Conservation (phyloP, 352 stramenopile genomes). For the Pythium phragmiticola region DNA sequence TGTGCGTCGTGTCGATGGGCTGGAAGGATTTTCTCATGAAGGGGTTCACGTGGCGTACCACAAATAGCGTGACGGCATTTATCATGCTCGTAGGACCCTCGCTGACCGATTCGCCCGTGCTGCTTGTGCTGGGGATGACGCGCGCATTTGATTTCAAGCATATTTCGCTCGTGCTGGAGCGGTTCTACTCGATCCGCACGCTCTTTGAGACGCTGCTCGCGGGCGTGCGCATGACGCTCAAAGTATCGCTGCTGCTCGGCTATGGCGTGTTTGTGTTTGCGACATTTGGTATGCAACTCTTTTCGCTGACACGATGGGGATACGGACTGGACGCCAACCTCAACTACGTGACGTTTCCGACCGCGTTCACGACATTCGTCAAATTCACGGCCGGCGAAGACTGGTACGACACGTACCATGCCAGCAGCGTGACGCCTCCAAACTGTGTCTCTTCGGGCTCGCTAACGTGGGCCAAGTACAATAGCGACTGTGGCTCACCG, state of each 20-base stretch:
- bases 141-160: slow-evolving; percentile 84
- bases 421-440: slow-evolving; percentile 56
- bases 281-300: slow-evolving; percentile 80
- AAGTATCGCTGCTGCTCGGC: slow-evolving; percentile 76
- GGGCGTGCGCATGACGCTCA: slow-evolving; percentile 66
- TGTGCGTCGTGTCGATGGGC: slow-evolving; percentile 69
- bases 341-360: slow-evolving; percentile 79
- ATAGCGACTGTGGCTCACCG: slow-evolving; percentile 69
- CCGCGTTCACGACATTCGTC: slow-evolving; percentile 68
- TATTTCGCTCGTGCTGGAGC: slow-evolving; percentile 73
- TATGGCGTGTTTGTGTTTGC: slow-evolving; percentile 85
- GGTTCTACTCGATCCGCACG: slow-evolving; percentile 62
- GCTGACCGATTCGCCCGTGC: slow-evolving; percentile 53
- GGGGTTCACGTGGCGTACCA: slow-evolving; percentile 76
- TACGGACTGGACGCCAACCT: slow-evolving; percentile 69
- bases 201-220: slow-evolving; percentile 74
- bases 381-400: slow-evolving; percentile 84
- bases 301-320: slow-evolving; percentile 77
- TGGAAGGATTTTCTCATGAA: slow-evolving; percentile 85
- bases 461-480: slow-evolving; percentile 31
- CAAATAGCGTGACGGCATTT: slow-evolving; percentile 72
- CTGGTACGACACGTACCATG: slow-evolving; percentile 79
- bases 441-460: slow-evolving; percentile 53
- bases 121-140: slow-evolving; percentile 77
- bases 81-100: slow-evolving; percentile 73